Conservation (phyloP, 2,329 filamentous ascomycete species). For the Amylocarpus encephaloides region DNA sequence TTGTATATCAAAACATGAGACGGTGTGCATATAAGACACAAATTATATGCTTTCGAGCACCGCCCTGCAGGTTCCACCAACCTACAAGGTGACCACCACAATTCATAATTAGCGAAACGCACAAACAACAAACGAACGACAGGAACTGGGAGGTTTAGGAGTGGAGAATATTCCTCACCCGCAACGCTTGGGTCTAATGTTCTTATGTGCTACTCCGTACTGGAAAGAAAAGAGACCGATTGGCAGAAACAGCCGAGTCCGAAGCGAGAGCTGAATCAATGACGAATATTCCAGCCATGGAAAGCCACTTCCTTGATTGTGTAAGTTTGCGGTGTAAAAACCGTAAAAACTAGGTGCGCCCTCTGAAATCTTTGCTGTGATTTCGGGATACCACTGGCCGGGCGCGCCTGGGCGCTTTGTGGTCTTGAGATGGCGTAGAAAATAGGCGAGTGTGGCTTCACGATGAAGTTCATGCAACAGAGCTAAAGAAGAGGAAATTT, state of each 20-base stretch:
- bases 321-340: not conserved
- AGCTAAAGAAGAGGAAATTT: too few relatives aligned
- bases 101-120: too few relatives aligned
- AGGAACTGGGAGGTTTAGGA: too few relatives aligned
- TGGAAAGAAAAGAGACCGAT: conserved; percentile 11
- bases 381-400: too few relatives aligned
- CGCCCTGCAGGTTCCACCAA: too few relatives aligned
- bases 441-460: too few relatives aligned
- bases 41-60: not conserved
- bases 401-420: too few relatives aligned
- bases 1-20: not conserved
- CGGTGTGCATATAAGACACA: conserved; percentile 2
- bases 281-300: conserved; percentile 3
- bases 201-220: not conserved
- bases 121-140: too few relatives aligned
- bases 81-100: too few relatives aligned
- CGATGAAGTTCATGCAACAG: too few relatives aligned
- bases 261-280: not conserved
- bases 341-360: not conserved
- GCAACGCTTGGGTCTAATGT: conserved; percentile 10
- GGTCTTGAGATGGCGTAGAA: too few relatives aligned
- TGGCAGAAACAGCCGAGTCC: conserved; percentile 14
- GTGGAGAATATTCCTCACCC: too few relatives aligned
- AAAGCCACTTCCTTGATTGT: conserved; percentile 6
- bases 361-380: not conserved